Conservation (phyloP, 257 asterid species). For the Nicotiana attenuata region DNA sequence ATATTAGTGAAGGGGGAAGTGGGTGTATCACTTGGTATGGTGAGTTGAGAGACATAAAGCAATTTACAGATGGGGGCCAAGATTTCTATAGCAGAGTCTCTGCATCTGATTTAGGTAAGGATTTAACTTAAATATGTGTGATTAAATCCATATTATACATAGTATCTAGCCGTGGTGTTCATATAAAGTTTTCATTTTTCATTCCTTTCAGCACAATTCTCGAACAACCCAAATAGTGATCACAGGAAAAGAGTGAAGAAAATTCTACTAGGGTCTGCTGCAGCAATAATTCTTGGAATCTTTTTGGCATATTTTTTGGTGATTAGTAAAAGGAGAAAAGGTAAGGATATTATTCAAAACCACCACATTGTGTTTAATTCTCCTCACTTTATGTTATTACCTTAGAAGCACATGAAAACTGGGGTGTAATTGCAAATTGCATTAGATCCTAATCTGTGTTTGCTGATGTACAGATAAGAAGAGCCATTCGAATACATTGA, state of each 20-base stretch:
- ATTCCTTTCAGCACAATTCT: slow-evolving; percentile 13
- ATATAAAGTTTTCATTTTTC: background rate
- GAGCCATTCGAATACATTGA: background rate
- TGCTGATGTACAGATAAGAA: background rate
- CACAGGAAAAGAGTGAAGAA: slow-evolving; percentile 8
- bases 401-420: no score
- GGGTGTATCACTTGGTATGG: slow-evolving; percentile 44
- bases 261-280: slow-evolving; percentile 10
- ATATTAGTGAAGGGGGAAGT: slow-evolving; percentile 26
- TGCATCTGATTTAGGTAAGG: slow-evolving; percentile 21
- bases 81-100: slow-evolving; percentile 27
- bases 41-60: slow-evolving; percentile 27
- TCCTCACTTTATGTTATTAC: no score
- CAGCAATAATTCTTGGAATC: slow-evolving; percentile 20
- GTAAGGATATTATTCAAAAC: slow-evolving; percentile 6
- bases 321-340: slow-evolving; percentile 13
- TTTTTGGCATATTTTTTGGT: slow-evolving; percentile 8
- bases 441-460: background rate
- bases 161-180: background rate
- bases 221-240: slow-evolving; percentile 12
- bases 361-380: no score
- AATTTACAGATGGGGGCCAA: slow-evolving; percentile 28
- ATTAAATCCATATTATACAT: background rate
- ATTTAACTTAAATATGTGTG: background rate
- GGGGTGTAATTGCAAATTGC: background rate